Evolutionary conservation across 176 grass and related monocot genomes (phyloP), one percentile per base, ranked within the genome.

Genomic region (Elymus sibiricus): DNA sequence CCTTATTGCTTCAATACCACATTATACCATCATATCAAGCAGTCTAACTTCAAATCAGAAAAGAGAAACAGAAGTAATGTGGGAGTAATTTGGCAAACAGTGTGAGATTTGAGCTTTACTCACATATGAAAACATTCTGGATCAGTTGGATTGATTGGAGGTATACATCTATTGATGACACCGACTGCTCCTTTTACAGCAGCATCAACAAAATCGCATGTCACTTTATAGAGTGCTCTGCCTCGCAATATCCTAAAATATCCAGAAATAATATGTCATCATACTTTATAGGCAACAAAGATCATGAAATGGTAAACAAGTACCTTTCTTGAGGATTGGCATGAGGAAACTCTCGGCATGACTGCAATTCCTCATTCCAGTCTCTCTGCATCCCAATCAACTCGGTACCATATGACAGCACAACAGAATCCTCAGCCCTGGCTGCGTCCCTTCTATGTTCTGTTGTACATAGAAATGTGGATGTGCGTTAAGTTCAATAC

Each of bases 111-210:
- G 10, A 28, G 31, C 24, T 24, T 75, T 82, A 94, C 97, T 94
- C 83, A 99, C 97, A 99, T 99, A 91, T 97, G 97, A 66, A 99
- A 99, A 89, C 97, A 97, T 71, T 99, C 97, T 27, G 97, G 97
- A 88, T 99, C 97, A 64, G 97, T 99, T 91, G 97, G 97, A 84
- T 99, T 99, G 29, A 99, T 99, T 65, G 97, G 97, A 11, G 94
- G 94, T 60, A 99, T 95, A 49, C 92, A 99, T 96, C 97, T 90
- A 79, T 91, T 99, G 39, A 99, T 99, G 43, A 99, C 97, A 84
- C 97, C 97, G 77, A 97, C 86, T 55, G 97, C 97, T 81, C 97
- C 97, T 89, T 99, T 99, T 39, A 94, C 85, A 69, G 97, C 97
- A 29, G 97, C 97, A 88, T 99, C 97, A 80, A 99, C 91, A 73